Evolutionary conservation across 768 basidiomycete species (phyloP).

Genomic region (Asterophora parasitica): DNA sequence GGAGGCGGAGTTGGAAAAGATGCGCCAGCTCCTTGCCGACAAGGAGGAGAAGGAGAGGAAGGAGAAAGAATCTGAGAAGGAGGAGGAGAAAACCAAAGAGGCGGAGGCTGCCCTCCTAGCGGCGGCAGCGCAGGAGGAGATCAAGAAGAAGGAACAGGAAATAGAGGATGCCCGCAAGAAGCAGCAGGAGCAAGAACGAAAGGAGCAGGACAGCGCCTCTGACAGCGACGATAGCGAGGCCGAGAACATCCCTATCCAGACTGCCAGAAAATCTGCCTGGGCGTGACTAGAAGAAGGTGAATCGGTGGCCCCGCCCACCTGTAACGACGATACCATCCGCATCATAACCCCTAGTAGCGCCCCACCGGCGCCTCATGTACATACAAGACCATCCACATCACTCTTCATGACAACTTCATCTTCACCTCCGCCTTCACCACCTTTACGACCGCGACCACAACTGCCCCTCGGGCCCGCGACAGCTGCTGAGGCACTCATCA

Average conservation of each 20-base stretch:
- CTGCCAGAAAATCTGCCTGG: slow-evolving; percentile 19
- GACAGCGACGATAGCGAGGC: slow-evolving; percentile 37
- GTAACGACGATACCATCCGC: slow-evolving; percentile 10
- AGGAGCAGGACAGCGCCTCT: slow-evolving; percentile 26
- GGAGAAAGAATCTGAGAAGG: slow-evolving; percentile 32
- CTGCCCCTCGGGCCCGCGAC: slow-evolving; percentile 13
- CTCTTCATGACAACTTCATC: slow-evolving; percentile 1
- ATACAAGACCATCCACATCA: slow-evolving; percentile 10
- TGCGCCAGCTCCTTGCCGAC: slow-evolving; percentile 45
- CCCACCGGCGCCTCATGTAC: slow-evolving; percentile 5
- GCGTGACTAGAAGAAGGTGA: slow-evolving; percentile 19
- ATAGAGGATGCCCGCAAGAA: slow-evolving; percentile 21
- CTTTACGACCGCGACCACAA: slow-evolving; percentile 9
- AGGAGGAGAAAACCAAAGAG: slow-evolving; percentile 19
- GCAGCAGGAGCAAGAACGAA: slow-evolving; percentile 17
- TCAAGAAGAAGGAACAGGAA: slow-evolving; percentile 20
- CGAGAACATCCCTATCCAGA: slow-evolving; percentile 32
- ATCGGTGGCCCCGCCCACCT: background rate
- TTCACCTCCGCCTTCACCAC: slow-evolving; percentile 1
- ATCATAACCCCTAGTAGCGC: slow-evolving; percentile 12
- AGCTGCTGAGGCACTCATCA: slow-evolving; percentile 13
- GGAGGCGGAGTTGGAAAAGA: slow-evolving; percentile 51
- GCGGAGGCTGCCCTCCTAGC: too few species aligned
- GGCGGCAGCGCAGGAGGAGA: too few species aligned
- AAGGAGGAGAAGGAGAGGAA: slow-evolving; percentile 46